phyloP scores from a whole-genome alignment of 805 yeast genomes.

The Jamesozyma lodderae region DNA sequence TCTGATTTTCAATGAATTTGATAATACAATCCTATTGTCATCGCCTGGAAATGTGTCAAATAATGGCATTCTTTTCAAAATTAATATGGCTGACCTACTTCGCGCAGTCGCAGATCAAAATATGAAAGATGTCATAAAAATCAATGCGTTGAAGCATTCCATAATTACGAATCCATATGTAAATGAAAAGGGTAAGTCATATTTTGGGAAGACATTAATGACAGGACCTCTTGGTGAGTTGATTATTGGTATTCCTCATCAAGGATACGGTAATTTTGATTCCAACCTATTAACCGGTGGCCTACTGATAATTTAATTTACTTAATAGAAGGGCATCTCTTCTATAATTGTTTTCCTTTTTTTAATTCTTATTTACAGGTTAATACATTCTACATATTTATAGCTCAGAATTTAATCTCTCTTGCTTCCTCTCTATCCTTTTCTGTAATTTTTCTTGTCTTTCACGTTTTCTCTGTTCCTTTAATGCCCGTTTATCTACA shows the following conservation, averaged over 20 bases:
- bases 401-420: not conserved
- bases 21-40: slow-evolving; percentile 23
- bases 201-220: not conserved
- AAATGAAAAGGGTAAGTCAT: not conserved
- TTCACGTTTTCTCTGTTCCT: slow-evolving; percentile 28
- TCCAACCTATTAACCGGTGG: slow-evolving; percentile 29
- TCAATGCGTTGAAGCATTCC: not conserved
- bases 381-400: not conserved
- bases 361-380: slow-evolving; percentile 1
- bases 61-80: slow-evolving; percentile 39
- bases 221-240: not conserved
- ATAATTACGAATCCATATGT: not conserved
- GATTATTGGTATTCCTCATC: not conserved
- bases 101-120: slow-evolving; percentile 1
- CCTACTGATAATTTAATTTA: slow-evolving; percentile 4
- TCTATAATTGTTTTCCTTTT: no score
- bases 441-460: slow-evolving; percentile 29
- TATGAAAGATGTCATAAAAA: not conserved
- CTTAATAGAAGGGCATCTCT: no score
- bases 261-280: slow-evolving; percentile 28
- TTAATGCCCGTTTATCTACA: slow-evolving; percentile 26
- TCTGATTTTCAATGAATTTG: slow-evolving; percentile 11
- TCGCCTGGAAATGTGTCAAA: slow-evolving; percentile 32
- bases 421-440: slow-evolving; percentile 18
- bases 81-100: slow-evolving; percentile 20